Evolutionary conservation across 2,329 filamentous ascomycete species (phyloP).

Genomic region (Colletotrichum noveboracense): DNA sequence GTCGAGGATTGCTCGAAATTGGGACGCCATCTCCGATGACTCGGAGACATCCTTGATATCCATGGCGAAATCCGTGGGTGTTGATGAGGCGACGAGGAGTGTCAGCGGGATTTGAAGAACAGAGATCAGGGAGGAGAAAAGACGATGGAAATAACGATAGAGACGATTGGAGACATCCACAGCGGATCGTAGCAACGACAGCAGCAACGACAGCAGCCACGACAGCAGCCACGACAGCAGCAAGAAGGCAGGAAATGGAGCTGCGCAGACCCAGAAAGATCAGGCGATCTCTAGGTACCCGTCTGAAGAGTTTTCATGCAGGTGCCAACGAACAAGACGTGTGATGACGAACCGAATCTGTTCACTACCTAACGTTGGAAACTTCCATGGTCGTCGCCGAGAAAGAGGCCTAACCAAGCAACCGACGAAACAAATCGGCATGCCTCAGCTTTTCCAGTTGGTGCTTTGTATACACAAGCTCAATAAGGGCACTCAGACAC

Average conservation of each 20-base stretch:
- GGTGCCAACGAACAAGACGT: background rate
- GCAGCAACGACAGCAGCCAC: background rate
- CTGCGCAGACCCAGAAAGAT: background rate
- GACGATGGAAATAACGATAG: background rate
- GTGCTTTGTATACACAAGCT: background rate
- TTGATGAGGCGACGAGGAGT: background rate
- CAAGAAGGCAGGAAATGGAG: background rate
- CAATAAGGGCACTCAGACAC: background rate
- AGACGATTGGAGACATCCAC: background rate
- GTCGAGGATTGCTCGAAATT: background rate
- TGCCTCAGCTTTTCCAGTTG: background rate
- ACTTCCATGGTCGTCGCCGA: background rate
- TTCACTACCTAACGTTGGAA: rapidly evolving
- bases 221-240: background rate
- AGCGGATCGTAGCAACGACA: too few species aligned
- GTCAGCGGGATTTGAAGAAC: background rate
- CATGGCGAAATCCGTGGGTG: background rate
- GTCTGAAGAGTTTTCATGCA: background rate
- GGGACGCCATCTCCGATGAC: background rate
- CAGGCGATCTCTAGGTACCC: background rate
- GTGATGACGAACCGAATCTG: background rate
- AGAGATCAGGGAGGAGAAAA: background rate
- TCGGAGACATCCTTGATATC: background rate
- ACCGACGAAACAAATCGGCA: background rate
- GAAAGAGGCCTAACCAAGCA: background rate